These are phyloP conservation scores for Dendrostoma leiphaemia DNA, from an alignment of 2,329 filamentous ascomycete species.

Conservation along the genomic window DNA sequence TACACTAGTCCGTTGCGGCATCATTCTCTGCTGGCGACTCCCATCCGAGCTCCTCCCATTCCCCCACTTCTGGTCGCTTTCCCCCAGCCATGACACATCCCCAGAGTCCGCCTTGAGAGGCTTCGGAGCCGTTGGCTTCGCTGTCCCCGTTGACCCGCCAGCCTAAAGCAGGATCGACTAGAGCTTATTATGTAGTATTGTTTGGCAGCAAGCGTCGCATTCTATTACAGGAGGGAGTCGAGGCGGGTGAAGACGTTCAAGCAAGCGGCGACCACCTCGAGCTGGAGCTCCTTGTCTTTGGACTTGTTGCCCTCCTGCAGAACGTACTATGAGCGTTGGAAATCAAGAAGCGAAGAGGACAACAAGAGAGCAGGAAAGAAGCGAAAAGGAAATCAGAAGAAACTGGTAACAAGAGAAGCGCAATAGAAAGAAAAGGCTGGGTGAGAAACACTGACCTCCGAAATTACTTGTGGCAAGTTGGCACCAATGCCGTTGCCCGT, in stretches of 20 bases:
- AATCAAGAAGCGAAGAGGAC: no score
- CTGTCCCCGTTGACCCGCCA: not conserved
- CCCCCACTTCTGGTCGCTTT: not conserved
- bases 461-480: slow-evolving; percentile 83
- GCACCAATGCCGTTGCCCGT: slow-evolving; percentile 80
- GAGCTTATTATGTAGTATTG: slow-evolving; percentile 11
- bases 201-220: not conserved
- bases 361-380: no score
- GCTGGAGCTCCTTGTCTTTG: slow-evolving; percentile 92
- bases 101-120: not conserved
- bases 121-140: not conserved
- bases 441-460: slow-evolving; percentile 53
- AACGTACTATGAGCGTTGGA: not conserved
- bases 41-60: not conserved
- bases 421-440: not conserved
- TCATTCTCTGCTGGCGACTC: not conserved
- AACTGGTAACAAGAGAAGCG: slow-evolving; percentile 9
- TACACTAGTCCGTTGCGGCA: not conserved
- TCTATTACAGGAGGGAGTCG: slow-evolving; percentile 80
- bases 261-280: slow-evolving; percentile 96
- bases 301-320: slow-evolving; percentile 71
- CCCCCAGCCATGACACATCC: not conserved
- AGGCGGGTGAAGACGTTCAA: slow-evolving; percentile 96
- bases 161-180: not conserved
- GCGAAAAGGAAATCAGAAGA: no score